Base-by-base conservation (phyloP, 2,329 filamentous ascomycete species). In the Dactylella cylindrospora region DNA sequence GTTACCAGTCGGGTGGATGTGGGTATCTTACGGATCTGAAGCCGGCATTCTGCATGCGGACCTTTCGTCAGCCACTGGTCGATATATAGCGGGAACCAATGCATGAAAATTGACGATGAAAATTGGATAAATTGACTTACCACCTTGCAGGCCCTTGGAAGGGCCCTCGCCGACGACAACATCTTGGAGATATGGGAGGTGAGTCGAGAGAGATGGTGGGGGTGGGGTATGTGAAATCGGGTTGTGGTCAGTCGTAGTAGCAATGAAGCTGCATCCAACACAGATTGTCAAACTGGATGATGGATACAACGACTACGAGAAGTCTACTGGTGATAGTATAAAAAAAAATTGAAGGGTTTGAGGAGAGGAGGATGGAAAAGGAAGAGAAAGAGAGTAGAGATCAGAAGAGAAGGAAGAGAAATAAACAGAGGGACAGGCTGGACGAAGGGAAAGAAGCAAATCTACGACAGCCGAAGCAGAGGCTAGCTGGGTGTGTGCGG, bases 391-490 rank as follows among this genome's bases (percentile, higher is more conserved):
- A 53, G 55, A 53, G 32, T n/a, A 33, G 52, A 36, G 36, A 17
- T 25, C 35, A 31, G 43, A 46, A 52, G 41, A 35, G 46, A 46
- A 65, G 54, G 53, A 66, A 67, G 60, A 68, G 70, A 70, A 70
- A 71, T 71, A 71, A 71, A 71, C 72, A 71, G 72, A 73, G 71
- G 66, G 22, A 60, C 43, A 47, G 32, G 71, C 72, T 72, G 71
- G 72, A 70, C 65, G 72, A 70, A 70, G 69, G 68, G 68, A 70
- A 72, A 52, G 36, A 70, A 71, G 72, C 70, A 68, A 51, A 57
- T 44, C 50, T 33, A 50, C 51, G 50, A 67, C 47, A 61, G 67
- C 61, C 62, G 65, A 65, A 67, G 69, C 67, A 69, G 69, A 67
- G 70, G n/a, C n/a, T n/a, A n/a, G n/a, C n/a, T n/a, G n/a, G n/a